These are phyloP conservation scores for Phytophthora agathidicida DNA, from an alignment of 352 stramenopile genomes.

Conservation along the genomic window DNA sequence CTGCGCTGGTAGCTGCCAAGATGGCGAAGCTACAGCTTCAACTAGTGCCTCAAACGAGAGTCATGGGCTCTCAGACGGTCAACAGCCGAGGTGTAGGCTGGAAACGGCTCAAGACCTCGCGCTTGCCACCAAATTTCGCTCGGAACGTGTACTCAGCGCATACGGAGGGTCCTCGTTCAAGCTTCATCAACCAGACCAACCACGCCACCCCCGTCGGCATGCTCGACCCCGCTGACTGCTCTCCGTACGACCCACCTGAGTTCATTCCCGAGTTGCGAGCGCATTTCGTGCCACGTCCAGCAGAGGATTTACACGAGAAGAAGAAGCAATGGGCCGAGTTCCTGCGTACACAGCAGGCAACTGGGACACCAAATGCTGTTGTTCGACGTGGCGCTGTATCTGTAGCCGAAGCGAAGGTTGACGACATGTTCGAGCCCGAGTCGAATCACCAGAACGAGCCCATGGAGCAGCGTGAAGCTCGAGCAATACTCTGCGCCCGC, in stretches of 20 bases:
- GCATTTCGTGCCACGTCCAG: constrained; percentile 57
- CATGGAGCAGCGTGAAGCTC: constrained; percentile 54
- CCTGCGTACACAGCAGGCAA: constrained; percentile 22
- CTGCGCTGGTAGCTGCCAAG: constrained; percentile 55
- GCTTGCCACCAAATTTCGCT: constrained; percentile 65
- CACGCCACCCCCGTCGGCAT: constrained; percentile 66
- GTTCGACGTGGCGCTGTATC: constrained; percentile 19
- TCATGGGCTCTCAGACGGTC: constrained; percentile 4
- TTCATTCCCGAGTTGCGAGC: constrained; percentile 65
- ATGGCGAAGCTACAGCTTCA: constrained; percentile 67
- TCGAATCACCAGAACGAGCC: constrained; percentile 28
- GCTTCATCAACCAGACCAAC: constrained; percentile 76
- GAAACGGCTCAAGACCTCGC: constrained; percentile 71
- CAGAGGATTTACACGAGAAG: constrained; percentile 67
- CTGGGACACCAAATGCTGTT: constrained; percentile 7
- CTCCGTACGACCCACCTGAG: constrained; percentile 62
- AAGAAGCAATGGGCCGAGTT: constrained; percentile 55
- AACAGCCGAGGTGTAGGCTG: constrained; percentile 61
- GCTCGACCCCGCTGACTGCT: constrained; percentile 68
- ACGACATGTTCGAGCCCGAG: constrained; percentile 55
- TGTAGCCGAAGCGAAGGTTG: constrained; percentile 19
- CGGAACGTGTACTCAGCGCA: constrained; percentile 58
- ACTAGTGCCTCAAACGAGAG: constrained; percentile 7
- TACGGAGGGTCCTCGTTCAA: constrained; percentile 62
- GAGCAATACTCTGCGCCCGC: constrained; percentile 67